Base-by-base conservation (phyloP, 2,329 filamentous ascomycete genomes). In the Boeremia lycopersici region DNA sequence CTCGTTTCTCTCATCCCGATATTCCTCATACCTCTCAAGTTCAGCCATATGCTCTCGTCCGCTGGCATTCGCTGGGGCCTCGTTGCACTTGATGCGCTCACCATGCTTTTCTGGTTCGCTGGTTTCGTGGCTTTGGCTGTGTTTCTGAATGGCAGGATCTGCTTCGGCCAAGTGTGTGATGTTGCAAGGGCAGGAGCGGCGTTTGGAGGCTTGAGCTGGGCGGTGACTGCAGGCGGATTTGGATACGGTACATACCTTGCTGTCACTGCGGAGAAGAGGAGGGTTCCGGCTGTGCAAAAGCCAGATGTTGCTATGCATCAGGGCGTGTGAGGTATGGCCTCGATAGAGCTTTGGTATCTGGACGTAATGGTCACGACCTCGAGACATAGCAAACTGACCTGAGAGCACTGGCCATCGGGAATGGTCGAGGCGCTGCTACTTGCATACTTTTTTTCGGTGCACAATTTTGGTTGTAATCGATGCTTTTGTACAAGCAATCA, bases 31-130 rank as follows among this genome's bases (percentile, higher is more conserved):
- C 89, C 90, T 1, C 77, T 84, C 38, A 87, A 86, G 75, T 79
- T 86, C 65, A 56, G 57, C 2, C 57, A 59, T 41, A 13, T 65
- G 15, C 45, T 60, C 2, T 48, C 62, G 3, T 78, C 78, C 23
- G 65, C 86, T 10, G 86, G 87, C 65, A 85, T 91, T 73, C 83
- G 82, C 47, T 60, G 64, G 41, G 68, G 59, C 0, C 84, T 91
- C 13, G 78, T 93, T 15, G 86, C 68, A 1, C 80, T 90, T 29
- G 89, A 96, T 68, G 80, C 79, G 41, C 62, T 95, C 23, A 95
- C 90, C 9, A 87, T 89, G 77, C 81, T 96, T 52, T 96, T 96
- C 79, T 96, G 92, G 92, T 95, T 97, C 70, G 87, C 89, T 0
- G 91, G 91, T 6, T 89, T 91, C 66, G 87, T 96, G 62, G 90